Base-by-base conservation (phyloP, 1,139 yeast genomes). In the Candida tropicalis region DNA sequence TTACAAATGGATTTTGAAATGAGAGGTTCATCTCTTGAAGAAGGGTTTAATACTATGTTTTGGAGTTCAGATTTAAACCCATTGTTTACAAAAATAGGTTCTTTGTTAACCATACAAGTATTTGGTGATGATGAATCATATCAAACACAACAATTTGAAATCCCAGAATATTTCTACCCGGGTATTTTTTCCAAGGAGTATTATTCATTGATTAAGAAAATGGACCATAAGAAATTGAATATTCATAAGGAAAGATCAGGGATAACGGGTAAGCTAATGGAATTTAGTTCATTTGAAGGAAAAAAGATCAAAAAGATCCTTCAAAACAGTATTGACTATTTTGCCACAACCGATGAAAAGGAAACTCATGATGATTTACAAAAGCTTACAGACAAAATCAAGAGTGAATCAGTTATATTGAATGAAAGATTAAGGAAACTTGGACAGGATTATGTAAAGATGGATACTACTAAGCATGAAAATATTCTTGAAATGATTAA, bases 1-100 rank as follows among this genome's bases (percentile, higher is more conserved):
- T 54, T 73, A 31, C 70, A 69, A 23, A 58, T 73, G 10, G 77
- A 73, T 24, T 37, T 51, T n/a, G 77, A 69, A 12, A 41, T 55
- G 6, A 51, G 73, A 27, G 53, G 55, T n/a, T 16, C 52, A 2
- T 57, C 55, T 16, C 50, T 73, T 15, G 63, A 65, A 42, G 66
- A 62, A 35, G 55, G 71, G 0, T 58, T 73, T 39, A 63, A 65
- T 50, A 62, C 56, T 33, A 55, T 73, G 45, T 68, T 73, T 42
- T 72, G 78, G 77, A 61, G 58, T 16, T 51, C 43, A 24, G 68
- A 62, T 17, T 29, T 37, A 23, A 37, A 28, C 13, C 40, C 40
- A 1, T 27, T 29, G 11, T 63, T 69, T 39, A 53, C 54, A 5
- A 45, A 51, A 5, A 51, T 69, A 12, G 65, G 72, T 2, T 66